Evolutionary conservation across 345 rosid genomes (phyloP), one percentile per base, ranked within the genome.

Genomic region (Lepidium aucheri): DNA sequence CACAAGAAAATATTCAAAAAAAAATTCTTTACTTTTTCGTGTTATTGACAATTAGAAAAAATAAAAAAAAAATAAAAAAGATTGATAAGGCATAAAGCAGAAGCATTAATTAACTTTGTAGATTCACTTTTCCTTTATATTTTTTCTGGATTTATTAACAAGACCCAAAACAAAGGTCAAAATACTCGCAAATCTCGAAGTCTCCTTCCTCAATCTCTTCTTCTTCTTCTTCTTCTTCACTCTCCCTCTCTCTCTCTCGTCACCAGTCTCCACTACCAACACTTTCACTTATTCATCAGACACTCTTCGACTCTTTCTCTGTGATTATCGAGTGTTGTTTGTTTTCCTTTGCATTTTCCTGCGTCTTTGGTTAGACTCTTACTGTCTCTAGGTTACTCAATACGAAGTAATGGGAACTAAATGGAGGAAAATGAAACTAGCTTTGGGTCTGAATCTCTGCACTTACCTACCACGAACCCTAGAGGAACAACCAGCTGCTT

Each of bases 341-440:
- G 44, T 77, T 53, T 60, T 36, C 42, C 57, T 65, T 13, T 10
- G 32, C 44, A 1, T 33, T 33, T 53, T 16, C 24, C 11, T 17
- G 16, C 3, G 43, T 17, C 43, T 38, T 53, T 35, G 11, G 30
- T 26, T 26, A 26, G 61, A 24, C 28, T 53, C 61, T 15, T 33
- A 47, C 53, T 36, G 17, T 50, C 33, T 62, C 24, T 59, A 51
- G 67, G 56, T 59, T 42, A 51, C 40, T 60, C 22, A 36, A 45
- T 62, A 53, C 17, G n/a, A 32, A 60, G 45, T 74, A 75, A 91
- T 88, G 98, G 84, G 78, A 52, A 85, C 79, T 76, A 91, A 83
- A 68, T 91, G 98, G 98, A 83, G 92, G 59, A 91, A 82, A 58
- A 92, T 84, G 50, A 91, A 87, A 80, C 77, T 84, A 4, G 90